Evolutionary conservation across 139 green algal genomes (phyloP), one percentile per base, ranked within the genome.

Genomic region (Chlamydomonas applanata): DNA sequence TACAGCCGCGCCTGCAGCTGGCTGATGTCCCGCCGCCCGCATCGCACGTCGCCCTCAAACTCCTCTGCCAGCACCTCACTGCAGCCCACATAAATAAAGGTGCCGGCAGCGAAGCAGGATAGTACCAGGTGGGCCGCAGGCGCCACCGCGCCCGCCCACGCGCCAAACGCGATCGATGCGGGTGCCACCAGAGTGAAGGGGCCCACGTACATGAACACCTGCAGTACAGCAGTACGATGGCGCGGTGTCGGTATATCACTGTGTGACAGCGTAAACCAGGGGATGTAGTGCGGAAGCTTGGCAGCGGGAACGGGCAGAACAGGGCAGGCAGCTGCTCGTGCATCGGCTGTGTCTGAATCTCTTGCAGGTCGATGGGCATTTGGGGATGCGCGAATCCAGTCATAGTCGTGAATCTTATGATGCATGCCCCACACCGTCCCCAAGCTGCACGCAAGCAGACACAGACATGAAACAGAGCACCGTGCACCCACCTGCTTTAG

Each of bases 1-100:
- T 49, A 49, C 11, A 11, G 11, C 40, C 40, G 40, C 7, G 40
- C 40, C 40, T 49, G 40, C 40, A 49, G 11, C 40, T 49, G 40
- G 40, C 40, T 49, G 40, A 49, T 49, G 40, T 49, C 40, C 40
- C 40, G 40, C 40, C 40, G 40, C 40, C 40, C 40, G 11, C 40
- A 49, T 11, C 40, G 40, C 40, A 49, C 40, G 11, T 49, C 40
- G 7, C 40, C 40, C 40, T 49, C 40, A 49, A 49, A 49, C 40
- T 49, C 40, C 40, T 49, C 40, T 19, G 40, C 40, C 40, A 49
- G 40, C 40, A 88, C 76, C 72, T 89, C 84, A 27, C 44, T 75
- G 5, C 67, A 69, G 52, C 84, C 84, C 35, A 89, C 81, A 56
- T 89, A 89, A 3, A 89, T 20, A 57, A 89, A 89, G 24, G 84